Percentiles rank a stretch among this genome's conserved stretches.
phyloP scores from a whole-genome alignment of 2,329 filamentous ascomycete genomes.

The Colletotrichum chlorophyti region DNA sequence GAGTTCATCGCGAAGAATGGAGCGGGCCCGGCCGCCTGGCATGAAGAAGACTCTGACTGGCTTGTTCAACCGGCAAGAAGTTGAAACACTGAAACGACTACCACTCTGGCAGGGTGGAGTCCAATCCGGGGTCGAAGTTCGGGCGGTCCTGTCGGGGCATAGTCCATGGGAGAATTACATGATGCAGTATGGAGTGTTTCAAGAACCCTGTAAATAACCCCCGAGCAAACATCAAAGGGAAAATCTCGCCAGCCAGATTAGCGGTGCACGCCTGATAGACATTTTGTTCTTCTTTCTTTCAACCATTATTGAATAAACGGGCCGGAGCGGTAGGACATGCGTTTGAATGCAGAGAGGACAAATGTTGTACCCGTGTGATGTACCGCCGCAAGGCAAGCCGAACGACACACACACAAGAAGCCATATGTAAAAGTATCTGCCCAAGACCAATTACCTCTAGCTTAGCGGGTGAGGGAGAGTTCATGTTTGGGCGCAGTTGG shows the following conservation, averaged over 20 bases:
- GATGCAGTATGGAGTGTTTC: conserved; percentile 9
- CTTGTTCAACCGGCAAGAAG: conserved; percentile 16
- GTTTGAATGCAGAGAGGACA: neutral
- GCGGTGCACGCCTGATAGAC: too few relatives aligned
- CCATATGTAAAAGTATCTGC: too few relatives aligned
- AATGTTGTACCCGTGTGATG: conserved; percentile 10
- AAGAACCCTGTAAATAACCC: conserved; percentile 7
- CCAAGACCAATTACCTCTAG: too few relatives aligned
- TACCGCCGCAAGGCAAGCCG: conserved; percentile 10
- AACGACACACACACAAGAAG: too few relatives aligned
- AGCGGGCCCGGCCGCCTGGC: conserved; percentile 8
- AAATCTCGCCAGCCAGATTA: neutral
- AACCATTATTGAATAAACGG: too few relatives aligned
- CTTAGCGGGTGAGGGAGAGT: too few relatives aligned
- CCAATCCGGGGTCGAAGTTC: conserved; percentile 24
- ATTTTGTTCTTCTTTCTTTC: too few relatives aligned
- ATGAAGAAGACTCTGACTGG: conserved; percentile 9
- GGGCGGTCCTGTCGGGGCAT: conserved; percentile 10
- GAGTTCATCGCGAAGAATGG: too few relatives aligned
- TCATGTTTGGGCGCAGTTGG: too few relatives aligned
- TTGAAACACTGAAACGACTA: conserved; percentile 31
- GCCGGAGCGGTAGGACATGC: neutral
- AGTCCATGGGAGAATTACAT: neutral
- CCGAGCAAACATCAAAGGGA: neutral
- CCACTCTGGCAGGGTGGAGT: conserved; percentile 17